Evolutionary conservation across 805 yeast genomes (phyloP).

Genomic region (Cyberlindnera bimundalis): DNA sequence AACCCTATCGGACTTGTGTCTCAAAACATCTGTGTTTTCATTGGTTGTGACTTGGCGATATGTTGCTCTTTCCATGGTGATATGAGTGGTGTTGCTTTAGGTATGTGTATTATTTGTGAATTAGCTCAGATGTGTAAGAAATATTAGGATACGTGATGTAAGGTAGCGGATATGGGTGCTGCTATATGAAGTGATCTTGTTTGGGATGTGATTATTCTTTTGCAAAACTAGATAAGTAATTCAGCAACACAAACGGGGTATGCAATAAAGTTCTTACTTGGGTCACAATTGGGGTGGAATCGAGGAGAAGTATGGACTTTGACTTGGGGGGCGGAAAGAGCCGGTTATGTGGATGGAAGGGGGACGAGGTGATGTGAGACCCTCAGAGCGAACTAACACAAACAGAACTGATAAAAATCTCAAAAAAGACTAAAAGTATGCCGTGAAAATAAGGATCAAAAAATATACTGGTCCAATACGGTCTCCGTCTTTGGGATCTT

Average conservation of each 20-base stretch:
- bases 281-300: too few relatives aligned
- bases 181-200: too few relatives aligned
- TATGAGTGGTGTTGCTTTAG: not conserved
- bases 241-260: too few relatives aligned
- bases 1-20: conserved; percentile 19
- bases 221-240: too few relatives aligned
- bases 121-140: not conserved
- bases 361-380: not conserved
- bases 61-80: conserved; percentile 21
- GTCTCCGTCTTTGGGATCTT: not conserved
- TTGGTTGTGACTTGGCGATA: conserved; percentile 22
- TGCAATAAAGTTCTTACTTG: too few relatives aligned
- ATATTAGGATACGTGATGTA: too few relatives aligned
- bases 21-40: conserved; percentile 23
- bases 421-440: not conserved
- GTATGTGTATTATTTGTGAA: not conserved
- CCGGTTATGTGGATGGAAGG: not conserved
- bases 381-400: not conserved
- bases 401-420: not conserved
- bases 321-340: too few relatives aligned
- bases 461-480: too few relatives aligned
- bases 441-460: not conserved
- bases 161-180: too few relatives aligned
- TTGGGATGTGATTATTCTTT: too few relatives aligned
- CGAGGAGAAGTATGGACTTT: too few relatives aligned